Conservation (phyloP, 2,329 filamentous ascomycete genomes). For the Cladophialophora immunda region DNA sequence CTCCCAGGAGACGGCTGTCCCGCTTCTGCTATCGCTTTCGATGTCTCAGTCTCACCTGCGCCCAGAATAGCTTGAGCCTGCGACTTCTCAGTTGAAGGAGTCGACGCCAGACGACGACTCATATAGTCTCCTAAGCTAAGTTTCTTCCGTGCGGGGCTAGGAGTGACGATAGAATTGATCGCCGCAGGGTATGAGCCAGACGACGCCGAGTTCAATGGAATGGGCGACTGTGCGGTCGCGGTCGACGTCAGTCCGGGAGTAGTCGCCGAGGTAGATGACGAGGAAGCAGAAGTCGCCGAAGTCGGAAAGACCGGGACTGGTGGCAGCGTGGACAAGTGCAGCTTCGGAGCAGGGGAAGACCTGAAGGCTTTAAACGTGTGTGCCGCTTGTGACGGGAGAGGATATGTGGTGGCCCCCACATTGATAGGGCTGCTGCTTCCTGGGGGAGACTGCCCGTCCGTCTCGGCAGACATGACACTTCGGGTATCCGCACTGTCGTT, state of each 20-base stretch:
- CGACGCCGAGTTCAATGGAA: constrained; percentile 43
- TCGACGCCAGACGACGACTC: constrained; percentile 47
- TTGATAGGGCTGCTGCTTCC: constrained; percentile 28
- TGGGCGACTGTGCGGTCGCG: constrained; percentile 44
- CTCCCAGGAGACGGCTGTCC: constrained; percentile 20
- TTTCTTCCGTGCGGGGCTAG: constrained; percentile 61
- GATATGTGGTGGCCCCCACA: constrained; percentile 33
- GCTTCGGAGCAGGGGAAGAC: constrained; percentile 45
- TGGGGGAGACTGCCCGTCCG: constrained; percentile 2
- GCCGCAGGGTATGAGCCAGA: constrained; percentile 41
- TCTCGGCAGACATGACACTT: constrained; percentile 2
- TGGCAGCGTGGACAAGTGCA: constrained; percentile 47
- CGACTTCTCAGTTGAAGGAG: constrained; percentile 53
- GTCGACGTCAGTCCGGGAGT: constrained; percentile 44
- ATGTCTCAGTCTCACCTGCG: constrained; percentile 11
- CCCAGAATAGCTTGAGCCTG: constrained; percentile 41
- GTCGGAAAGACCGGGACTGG: constrained; percentile 39
- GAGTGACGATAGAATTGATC: constrained; percentile 47
- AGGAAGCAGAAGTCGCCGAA: constrained; percentile 43
- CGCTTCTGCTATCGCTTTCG: constrained; percentile 22
- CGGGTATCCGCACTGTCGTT: not conserved
- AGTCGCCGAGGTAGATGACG: constrained; percentile 40
- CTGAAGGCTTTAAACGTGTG: constrained; percentile 37
- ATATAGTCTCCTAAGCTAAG: constrained; percentile 61
- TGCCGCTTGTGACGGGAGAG: constrained; percentile 41